Evolutionary conservation across 2,329 filamentous ascomycete species (phyloP), one percentile per base, ranked within the genome.

Genomic region (Exophiala calicioides): DNA sequence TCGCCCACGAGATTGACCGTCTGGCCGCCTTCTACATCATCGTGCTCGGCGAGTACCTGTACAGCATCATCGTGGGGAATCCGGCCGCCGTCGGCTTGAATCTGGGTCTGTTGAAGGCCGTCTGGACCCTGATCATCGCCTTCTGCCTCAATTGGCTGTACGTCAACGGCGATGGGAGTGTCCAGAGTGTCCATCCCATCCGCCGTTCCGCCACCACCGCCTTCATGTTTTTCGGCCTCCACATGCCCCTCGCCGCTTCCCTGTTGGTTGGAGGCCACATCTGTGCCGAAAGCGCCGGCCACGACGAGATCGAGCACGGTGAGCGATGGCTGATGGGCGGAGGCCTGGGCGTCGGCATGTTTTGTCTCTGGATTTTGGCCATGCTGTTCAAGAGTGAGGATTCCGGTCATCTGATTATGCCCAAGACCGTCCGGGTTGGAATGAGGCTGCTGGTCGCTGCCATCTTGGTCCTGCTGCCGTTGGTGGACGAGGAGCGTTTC

Each of bases 121-220:
- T 73, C n/a, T 75, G 71, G 60, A 75, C 72, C 1, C 62, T 77
- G 4, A 58, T 75, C 21, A 73, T 77, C 29, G 72, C 73, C 0
- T 77, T 76, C 51, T 74, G 70, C 52, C 62, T 76, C 39, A 76
- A 76, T 47, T 76, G 72, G 72, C 58, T 76, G 37, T 77, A 76
- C 44, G 67, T 73, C 16, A 72, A 73, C 45, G 70, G 71, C 24
- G 73, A 76, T 42, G 73, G 74, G 10, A 70, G 72, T n/a, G 47
- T 74, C 6, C 56, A 69, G 13, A 64, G 62, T 8, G 68, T 67
- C 5, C 73, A 76, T 50, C 71, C 73, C 0, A 65, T 76, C 33
- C 66, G 71, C 12, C 61, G 73, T 29, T 72, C 66, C 13, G 66
- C 70, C 0, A 68, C 62, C 58, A 72, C 71, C 4, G 71, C 70